Conservation (phyloP, 371 early-diverging fungal species). For the Quaeritorhiza haematococci region DNA sequence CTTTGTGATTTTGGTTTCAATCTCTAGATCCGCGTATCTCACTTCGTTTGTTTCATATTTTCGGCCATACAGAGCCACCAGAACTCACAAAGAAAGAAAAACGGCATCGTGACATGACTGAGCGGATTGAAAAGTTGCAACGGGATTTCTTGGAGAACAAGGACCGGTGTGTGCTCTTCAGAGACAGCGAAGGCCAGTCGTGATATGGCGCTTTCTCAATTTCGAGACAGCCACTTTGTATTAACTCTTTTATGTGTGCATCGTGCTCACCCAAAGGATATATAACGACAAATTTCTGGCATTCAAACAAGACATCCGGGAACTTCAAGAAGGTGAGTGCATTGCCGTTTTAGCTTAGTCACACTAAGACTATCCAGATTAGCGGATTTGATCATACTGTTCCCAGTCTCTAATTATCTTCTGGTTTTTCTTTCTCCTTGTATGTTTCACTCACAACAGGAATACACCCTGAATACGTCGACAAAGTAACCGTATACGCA, state of each 20-base stretch:
- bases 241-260: neutral
- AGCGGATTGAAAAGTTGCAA: slow-evolving; percentile 24
- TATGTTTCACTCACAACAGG: slow-evolving; percentile 35
- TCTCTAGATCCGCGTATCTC: no score
- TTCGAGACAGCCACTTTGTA: neutral
- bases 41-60: no score
- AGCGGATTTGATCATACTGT: neutral
- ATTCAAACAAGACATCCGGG: slow-evolving; percentile 23
- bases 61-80: no score
- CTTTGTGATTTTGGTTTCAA: no score
- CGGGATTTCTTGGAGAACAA: slow-evolving; percentile 31
- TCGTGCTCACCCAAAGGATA: slow-evolving; percentile 15
- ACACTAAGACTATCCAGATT: neutral
- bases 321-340: slow-evolving; percentile 20
- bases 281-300: slow-evolving; percentile 26
- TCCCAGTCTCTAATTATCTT: neutral
- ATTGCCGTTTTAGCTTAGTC: neutral
- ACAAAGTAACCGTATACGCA: slow-evolving; percentile 57
- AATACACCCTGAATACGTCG: slow-evolving; percentile 61
- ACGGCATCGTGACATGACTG: slow-evolving; percentile 22
- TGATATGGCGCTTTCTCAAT: neutral
- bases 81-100: slow-evolving; percentile 27
- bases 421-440: neutral
- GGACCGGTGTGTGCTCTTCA: slow-evolving; percentile 20
- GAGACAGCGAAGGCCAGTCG: neutral